Evolutionary conservation across 2,329 filamentous ascomycete genomes (phyloP).

Genomic region (Fusarium nygamai): DNA sequence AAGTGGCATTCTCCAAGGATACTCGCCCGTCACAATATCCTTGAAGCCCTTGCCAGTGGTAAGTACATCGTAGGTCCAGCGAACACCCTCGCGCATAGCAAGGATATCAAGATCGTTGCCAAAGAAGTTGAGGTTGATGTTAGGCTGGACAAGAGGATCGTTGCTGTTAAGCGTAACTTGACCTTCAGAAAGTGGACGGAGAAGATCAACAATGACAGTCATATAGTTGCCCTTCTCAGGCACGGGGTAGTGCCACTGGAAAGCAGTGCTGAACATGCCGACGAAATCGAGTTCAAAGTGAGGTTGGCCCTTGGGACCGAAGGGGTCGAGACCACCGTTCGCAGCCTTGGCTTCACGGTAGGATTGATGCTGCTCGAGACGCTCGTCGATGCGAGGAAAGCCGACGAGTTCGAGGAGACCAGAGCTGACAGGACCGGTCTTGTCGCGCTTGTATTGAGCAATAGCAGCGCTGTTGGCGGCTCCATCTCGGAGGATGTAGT

Average conservation of each 20-base stretch:
- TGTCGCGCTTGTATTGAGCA: constrained; percentile 44
- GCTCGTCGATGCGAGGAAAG: constrained; percentile 66
- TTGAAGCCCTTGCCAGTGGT: constrained; percentile 66
- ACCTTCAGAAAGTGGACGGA: constrained; percentile 57
- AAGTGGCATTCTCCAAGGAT: constrained; percentile 69
- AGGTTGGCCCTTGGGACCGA: constrained; percentile 65
- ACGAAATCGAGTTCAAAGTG: constrained; percentile 73
- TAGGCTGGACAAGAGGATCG: constrained; percentile 66
- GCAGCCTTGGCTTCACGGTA: constrained; percentile 56
- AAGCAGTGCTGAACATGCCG: constrained; percentile 62
- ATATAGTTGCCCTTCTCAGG: constrained; percentile 59
- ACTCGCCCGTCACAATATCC: constrained; percentile 62
- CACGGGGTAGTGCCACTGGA: constrained; percentile 58
- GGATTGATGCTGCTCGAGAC: constrained; percentile 57
- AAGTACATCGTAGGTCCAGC: constrained; percentile 66
- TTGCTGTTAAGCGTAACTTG: constrained; percentile 65
- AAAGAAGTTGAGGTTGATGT: constrained; percentile 71
- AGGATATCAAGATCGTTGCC: constrained; percentile 65
- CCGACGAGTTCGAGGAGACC: constrained; percentile 62
- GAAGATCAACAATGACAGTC: constrained; percentile 63
- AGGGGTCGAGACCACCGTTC: constrained; percentile 61
- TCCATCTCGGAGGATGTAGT: constrained; percentile 52
- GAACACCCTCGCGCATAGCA: constrained; percentile 66
- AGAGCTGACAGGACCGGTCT: constrained; percentile 52
- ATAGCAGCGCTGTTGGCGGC: not conserved